Evolutionary conservation across 2,329 filamentous ascomycete species (phyloP).

Genomic region (Fusarium sp.): DNA sequence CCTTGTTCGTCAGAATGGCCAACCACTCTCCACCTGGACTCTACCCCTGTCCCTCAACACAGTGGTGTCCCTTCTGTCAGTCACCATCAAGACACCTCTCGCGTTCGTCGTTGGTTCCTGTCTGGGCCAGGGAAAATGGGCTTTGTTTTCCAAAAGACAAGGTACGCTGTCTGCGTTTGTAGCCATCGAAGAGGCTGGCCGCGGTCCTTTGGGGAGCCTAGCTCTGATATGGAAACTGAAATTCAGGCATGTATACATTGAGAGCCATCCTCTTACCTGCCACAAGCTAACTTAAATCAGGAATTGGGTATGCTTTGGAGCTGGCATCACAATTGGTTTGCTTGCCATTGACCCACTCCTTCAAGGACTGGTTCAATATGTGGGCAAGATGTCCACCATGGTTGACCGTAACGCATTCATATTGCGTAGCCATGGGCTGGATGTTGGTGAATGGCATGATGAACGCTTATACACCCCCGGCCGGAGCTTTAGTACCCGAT

Average conservation of each 20-base stretch:
- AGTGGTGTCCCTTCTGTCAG: not conserved
- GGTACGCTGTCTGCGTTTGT: conserved; percentile 1
- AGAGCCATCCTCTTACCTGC: too few species aligned
- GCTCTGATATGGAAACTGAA: not conserved
- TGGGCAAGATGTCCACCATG: not conserved
- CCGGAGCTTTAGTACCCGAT: too few species aligned
- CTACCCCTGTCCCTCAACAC: conserved; percentile 1
- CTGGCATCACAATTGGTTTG: not conserved
- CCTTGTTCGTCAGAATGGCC: not conserved
- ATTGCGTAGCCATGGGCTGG: not conserved
- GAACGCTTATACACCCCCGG: too few species aligned
- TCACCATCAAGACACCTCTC: conserved; percentile 1
- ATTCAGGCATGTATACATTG: not conserved
- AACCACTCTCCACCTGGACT: not conserved
- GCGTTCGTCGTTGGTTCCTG: not conserved
- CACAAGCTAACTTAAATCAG: not conserved
- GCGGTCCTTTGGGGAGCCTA: conserved; percentile 1
- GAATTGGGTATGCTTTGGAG: conserved; percentile 10
- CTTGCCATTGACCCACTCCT: conserved; percentile 5
- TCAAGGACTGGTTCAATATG: conserved; percentile 3
- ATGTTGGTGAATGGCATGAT: not conserved
- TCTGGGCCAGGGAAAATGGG: conserved; percentile 3
- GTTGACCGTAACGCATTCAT: not conserved
- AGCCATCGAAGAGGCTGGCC: conserved; percentile 11
- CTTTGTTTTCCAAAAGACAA: not conserved